These are phyloP conservation scores for Hymenoscyphus fraxineus DNA, from an alignment of 2,329 filamentous ascomycete genomes.

Conservation along the genomic window DNA sequence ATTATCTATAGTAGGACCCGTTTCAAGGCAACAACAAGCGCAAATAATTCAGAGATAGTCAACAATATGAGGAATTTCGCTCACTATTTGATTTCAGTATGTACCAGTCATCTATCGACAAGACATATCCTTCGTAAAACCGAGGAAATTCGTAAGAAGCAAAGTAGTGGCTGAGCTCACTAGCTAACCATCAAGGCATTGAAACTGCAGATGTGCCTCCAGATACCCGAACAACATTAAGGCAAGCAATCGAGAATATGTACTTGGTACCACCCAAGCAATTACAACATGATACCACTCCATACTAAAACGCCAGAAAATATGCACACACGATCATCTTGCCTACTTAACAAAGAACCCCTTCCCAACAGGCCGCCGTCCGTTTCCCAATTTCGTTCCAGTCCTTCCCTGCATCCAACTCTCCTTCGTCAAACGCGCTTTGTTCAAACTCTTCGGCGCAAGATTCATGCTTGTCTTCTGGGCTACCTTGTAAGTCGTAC, in stretches of 20 bases:
- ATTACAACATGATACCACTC: not conserved
- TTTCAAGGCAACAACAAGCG: too few species aligned
- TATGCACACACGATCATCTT: not conserved
- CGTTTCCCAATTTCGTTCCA: slow-evolving; percentile 18
- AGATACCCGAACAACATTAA: too few species aligned
- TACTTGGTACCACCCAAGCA: not conserved
- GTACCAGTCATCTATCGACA: too few species aligned
- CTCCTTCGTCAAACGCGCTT: slow-evolving; percentile 30
- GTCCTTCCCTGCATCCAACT: slow-evolving; percentile 29
- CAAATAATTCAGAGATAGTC: too few species aligned
- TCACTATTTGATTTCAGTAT: too few species aligned
- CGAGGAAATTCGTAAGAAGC: too few species aligned
- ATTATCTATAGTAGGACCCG: too few species aligned
- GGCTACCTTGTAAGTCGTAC: slow-evolving; percentile 31
- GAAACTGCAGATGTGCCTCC: too few species aligned
- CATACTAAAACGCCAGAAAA: not conserved
- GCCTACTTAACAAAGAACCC: slow-evolving; percentile 27
- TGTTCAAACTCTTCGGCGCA: slow-evolving; percentile 28
- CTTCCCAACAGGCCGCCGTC: slow-evolving; percentile 25
- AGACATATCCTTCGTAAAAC: too few species aligned
- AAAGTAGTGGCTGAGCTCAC: too few species aligned
- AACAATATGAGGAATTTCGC: too few species aligned
- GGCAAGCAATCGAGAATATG: not conserved
- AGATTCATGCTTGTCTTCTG: slow-evolving; percentile 22
- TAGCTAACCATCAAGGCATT: too few species aligned